Evolutionary conservation across 352 stramenopile species (phyloP).

Genomic region (Nothophytophthora sp.): DNA sequence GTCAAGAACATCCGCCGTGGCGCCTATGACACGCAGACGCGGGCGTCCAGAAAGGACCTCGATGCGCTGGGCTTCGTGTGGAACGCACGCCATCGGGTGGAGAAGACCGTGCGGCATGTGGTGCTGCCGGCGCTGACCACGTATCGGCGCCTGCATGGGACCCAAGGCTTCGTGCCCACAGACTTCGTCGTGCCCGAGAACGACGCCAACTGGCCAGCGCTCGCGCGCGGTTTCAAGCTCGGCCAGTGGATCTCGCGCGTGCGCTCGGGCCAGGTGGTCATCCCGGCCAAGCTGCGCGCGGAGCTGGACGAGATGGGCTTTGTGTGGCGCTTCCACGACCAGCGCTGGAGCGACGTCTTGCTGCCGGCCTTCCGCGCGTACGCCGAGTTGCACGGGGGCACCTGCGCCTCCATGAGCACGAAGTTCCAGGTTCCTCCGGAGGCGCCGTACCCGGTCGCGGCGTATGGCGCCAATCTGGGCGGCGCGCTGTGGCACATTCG

Average conservation of each 20-base stretch:
- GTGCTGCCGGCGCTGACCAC: slow-evolving; percentile 61
- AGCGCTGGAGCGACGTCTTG: slow-evolving; percentile 63
- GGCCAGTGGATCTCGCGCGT: slow-evolving; percentile 77
- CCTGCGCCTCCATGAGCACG: slow-evolving; percentile 69
- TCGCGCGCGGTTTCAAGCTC: slow-evolving; percentile 60
- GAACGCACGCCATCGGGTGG: slow-evolving; percentile 71
- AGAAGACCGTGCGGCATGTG: slow-evolving; percentile 50
- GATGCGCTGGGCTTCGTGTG: slow-evolving; percentile 93
- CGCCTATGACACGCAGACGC: slow-evolving; percentile 82
- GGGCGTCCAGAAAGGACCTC: slow-evolving; percentile 65
- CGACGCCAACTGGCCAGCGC: slow-evolving; percentile 49
- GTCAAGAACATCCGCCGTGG: slow-evolving; percentile 92
- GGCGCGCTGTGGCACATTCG: slow-evolving; percentile 84
- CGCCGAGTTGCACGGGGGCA: slow-evolving; percentile 46
- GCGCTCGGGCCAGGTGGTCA: slow-evolving; percentile 41
- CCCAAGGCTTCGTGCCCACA: slow-evolving; percentile 52
- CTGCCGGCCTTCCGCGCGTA: slow-evolving; percentile 71
- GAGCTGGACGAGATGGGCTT: slow-evolving; percentile 70
- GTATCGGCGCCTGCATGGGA: slow-evolving; percentile 47
- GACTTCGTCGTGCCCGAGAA: slow-evolving; percentile 74
- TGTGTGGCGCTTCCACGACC: slow-evolving; percentile 74
- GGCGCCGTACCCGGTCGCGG: slow-evolving; percentile 48
- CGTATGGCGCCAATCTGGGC: slow-evolving; percentile 77
- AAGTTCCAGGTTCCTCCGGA: slow-evolving; percentile 72
- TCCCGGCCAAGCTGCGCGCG: slow-evolving; percentile 39